phyloP scores from a whole-genome alignment of 2,329 filamentous ascomycete genomes.

The Alternaria arborescens region DNA sequence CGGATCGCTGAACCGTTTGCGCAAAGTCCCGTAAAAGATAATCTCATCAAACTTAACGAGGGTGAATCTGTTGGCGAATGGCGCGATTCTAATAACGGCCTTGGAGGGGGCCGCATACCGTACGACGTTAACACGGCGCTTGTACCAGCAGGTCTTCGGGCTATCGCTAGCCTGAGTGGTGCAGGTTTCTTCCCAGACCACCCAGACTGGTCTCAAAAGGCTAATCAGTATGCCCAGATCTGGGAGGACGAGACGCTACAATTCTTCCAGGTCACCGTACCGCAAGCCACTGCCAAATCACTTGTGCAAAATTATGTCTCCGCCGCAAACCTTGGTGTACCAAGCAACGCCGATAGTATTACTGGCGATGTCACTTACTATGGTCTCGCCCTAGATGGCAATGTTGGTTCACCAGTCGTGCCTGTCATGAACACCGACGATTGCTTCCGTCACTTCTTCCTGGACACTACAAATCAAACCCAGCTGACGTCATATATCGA shows the following conservation, averaged over 20 bases:
- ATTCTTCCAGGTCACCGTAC: conserved; percentile 64
- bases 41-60: conserved; percentile 66
- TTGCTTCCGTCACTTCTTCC: conserved; percentile 69
- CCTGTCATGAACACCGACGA: conserved; percentile 71
- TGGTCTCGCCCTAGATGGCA: conserved; percentile 64
- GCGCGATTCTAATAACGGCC: conserved; percentile 68
- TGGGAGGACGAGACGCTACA: conserved; percentile 69
- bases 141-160: conserved; percentile 67
- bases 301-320: conserved; percentile 61
- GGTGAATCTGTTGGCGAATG: conserved; percentile 67
- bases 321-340: conserved; percentile 55
- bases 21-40: conserved; percentile 59
- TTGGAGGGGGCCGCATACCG: conserved; percentile 69
- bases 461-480: conserved; percentile 66
- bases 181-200: conserved; percentile 62
- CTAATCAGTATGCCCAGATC: conserved; percentile 59
- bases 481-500: conserved; percentile 67
- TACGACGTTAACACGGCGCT: conserved; percentile 72
- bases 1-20: conserved; percentile 64
- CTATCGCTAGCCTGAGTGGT: conserved; percentile 63
- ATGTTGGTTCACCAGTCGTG: conserved; percentile 57
- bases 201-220: conserved; percentile 57
- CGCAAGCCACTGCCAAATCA: conserved; percentile 54
- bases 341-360: conserved; percentile 55
- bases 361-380: conserved; percentile 62